phyloP scores from a whole-genome alignment of 2,329 filamentous ascomycete genomes.

The Tolypocladium paradoxum region DNA sequence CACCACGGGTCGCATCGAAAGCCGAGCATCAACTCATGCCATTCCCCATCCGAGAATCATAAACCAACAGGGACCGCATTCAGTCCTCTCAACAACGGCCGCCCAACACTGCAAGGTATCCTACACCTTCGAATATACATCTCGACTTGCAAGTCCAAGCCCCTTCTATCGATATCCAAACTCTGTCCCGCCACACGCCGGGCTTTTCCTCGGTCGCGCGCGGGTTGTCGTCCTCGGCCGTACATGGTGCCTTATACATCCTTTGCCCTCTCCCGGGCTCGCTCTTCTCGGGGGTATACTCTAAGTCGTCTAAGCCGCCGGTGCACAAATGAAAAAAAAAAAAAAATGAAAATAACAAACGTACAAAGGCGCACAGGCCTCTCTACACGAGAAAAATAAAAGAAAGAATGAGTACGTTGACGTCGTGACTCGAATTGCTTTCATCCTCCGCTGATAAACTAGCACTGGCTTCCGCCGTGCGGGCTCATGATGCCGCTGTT shows the following conservation, averaged over 20 bases:
- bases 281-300: slow-evolving; percentile 5
- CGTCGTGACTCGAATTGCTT: background rate
- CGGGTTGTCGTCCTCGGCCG: background rate
- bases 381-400: background rate
- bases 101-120: background rate
- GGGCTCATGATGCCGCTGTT: slow-evolving; percentile 27
- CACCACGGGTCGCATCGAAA: background rate
- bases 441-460: background rate
- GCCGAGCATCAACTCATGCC: background rate
- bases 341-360: background rate
- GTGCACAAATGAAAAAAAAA: background rate
- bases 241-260: background rate
- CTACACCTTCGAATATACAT: background rate
- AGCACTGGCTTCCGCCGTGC: slow-evolving; percentile 20
- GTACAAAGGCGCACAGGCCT: background rate
- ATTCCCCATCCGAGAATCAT: background rate
- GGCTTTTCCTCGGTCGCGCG: background rate
- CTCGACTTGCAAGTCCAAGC: background rate
- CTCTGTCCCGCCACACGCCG: background rate
- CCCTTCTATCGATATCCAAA: background rate
- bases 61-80: background rate
- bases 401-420: background rate
- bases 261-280: background rate
- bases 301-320: slow-evolving; percentile 3
- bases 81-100: background rate